Percentiles rank a stretch among this genome's conserved stretches.
These are phyloP conservation scores for Candida pini DNA, from an alignment of 805 yeast species.

Conservation along the genomic window DNA sequence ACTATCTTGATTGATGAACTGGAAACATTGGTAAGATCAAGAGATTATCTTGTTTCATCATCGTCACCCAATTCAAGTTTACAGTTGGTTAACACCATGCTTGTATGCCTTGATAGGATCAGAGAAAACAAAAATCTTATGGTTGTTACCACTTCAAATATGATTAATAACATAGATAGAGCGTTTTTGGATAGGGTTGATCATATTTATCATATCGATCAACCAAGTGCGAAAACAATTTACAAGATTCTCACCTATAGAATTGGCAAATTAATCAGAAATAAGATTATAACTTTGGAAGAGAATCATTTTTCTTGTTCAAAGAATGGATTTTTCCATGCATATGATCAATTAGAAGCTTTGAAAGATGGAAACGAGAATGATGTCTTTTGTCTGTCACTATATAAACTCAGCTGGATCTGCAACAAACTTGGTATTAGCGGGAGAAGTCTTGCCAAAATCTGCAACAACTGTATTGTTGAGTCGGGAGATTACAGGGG, in stretches of 20 bases:
- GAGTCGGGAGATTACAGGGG: conserved; percentile 2
- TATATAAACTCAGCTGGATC: conserved; percentile 2
- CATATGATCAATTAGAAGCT: too few species aligned
- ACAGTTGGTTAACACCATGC: conserved; percentile 38
- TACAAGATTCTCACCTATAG: conserved; percentile 28
- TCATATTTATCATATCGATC: conserved; percentile 29
- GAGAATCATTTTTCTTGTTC: too few species aligned
- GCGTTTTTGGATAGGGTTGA: conserved; percentile 43
- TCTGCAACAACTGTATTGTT: conserved; percentile 5
- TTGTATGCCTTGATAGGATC: conserved; percentile 37
- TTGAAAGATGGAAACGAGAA: too few species aligned
- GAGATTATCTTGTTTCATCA: conserved; percentile 29
- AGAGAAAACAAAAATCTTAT: conserved; percentile 30
- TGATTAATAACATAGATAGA: conserved; percentile 32
- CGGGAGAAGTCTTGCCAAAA: conserved; percentile 7
- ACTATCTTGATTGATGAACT: conserved; percentile 41
- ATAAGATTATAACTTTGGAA: too few species aligned
- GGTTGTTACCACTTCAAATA: conserved; percentile 37
- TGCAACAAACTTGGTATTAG: conserved; percentile 6
- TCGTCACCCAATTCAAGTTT: conserved; percentile 33
- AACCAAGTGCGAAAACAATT: conserved; percentile 29
- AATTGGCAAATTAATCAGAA: too few species aligned
- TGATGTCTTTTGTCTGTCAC: too few species aligned
- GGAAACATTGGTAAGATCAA: conserved; percentile 39
- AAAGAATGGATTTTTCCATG: too few species aligned